Evolutionary conservation across 23 red algal species (phyloP), one percentile per base, ranked within the genome.

Genomic region (Gracilariopsis chorda): DNA sequence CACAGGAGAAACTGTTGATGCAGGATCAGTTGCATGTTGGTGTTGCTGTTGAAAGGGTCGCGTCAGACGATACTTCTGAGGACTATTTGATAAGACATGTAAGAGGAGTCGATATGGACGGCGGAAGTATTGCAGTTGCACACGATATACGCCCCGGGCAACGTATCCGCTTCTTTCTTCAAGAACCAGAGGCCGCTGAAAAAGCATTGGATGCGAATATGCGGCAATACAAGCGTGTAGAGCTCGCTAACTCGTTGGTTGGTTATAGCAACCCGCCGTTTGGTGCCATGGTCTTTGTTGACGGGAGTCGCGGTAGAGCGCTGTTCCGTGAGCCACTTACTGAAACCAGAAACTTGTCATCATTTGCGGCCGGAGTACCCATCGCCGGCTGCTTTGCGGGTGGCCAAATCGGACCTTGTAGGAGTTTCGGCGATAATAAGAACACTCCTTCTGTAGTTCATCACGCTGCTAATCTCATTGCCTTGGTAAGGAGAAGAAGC

Each of bases 211-310:
- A 94, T 49, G n/a, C 49, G 10, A 82, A 69, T 2, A 79, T 94
- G 59, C 92, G 80, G 73, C 44, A 56, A 28, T 94, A 88, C 35
- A 94, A 94, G 92, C 65, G 82, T 32, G 34, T 59, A 24, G 82
- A 87, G 43, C 47, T 94, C 43, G 82, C 92, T 16, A 82, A 81
- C 53, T 79, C 45, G 33, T 58, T 94, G 35, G 82, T 82, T 28
- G 92, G 92, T 9, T 81, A 87, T n/a, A 81, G 82, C 77, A 94
- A 94, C 55, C 72, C 92, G 21, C 92, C 92, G 34, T 74, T 94
- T 69, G 92, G 92, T 23, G 92, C 82, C 5, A 78, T 87, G 46
- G 68, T 88, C 13, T 88, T 94, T 61, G 71, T 82, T 33, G 82
- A 81, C 75, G 42, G 48, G 14, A 41, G 61, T 46, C 65, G 92